A percentile compares a stretch with the other conserved stretches of the same genome.
These are phyloP conservation scores for Botryosphaeria dothidea DNA, from an alignment of 2,329 filamentous ascomycete genomes.

Conservation along the genomic window DNA sequence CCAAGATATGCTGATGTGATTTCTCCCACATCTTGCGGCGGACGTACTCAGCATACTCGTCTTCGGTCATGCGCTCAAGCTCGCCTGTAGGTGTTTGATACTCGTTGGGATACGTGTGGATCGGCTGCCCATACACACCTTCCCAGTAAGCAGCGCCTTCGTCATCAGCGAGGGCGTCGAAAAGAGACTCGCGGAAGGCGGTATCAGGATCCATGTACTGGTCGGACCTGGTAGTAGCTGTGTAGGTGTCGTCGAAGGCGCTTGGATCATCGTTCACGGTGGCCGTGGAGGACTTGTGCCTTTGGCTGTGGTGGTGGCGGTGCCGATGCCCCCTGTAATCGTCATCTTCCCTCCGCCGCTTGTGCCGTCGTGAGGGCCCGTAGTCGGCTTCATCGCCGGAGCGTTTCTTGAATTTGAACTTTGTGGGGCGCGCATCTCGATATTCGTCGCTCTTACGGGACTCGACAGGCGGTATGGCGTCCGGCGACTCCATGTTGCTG, in stretches of 20 bases:
- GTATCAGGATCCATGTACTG: slow-evolving; percentile 63
- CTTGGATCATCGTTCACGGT: slow-evolving; percentile 32
- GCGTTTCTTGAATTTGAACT: slow-evolving; percentile 42
- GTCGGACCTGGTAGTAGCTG: slow-evolving; percentile 19
- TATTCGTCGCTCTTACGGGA: slow-evolving; percentile 25
- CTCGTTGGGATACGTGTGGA: slow-evolving; percentile 72
- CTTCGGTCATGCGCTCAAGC: slow-evolving; percentile 85
- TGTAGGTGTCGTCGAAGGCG: slow-evolving; percentile 42
- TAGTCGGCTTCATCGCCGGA: slow-evolving; percentile 26
- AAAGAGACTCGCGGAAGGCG: slow-evolving; percentile 90
- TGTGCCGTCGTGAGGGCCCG: slow-evolving; percentile 5
- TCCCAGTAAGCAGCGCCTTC: slow-evolving; percentile 97
- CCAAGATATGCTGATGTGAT: slow-evolving; percentile 78
- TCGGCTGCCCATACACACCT: slow-evolving; percentile 91
- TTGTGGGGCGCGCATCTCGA: slow-evolving; percentile 31
- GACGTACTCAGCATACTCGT: slow-evolving; percentile 87
- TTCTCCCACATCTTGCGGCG: slow-evolving; percentile 93
- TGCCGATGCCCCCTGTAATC: neutral
- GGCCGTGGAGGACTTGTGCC: slow-evolving; percentile 15
- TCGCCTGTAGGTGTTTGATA: slow-evolving; percentile 55
- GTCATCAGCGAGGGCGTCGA: slow-evolving; percentile 95
- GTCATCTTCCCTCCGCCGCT: neutral
- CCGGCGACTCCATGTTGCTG: slow-evolving; percentile 6
- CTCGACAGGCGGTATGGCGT: neutral
- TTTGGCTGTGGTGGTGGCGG: slow-evolving; percentile 16